Evolutionary conservation across 2,329 filamentous ascomycete genomes (phyloP).

Genomic region (Hortaea sp.): DNA sequence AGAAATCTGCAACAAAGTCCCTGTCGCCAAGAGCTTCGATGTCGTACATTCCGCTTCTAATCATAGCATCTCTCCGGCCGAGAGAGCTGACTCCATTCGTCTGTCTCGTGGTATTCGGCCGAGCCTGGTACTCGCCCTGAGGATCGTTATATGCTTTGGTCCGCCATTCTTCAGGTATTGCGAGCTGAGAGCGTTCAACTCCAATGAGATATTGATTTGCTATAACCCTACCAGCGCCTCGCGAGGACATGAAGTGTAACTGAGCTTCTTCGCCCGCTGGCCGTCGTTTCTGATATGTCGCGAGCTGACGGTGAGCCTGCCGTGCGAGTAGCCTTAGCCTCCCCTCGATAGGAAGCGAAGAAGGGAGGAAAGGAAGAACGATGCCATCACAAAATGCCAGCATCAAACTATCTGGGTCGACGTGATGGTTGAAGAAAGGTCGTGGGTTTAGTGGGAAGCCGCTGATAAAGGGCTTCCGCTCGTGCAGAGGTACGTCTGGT

Average conservation of each 20-base stretch:
- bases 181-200: slow-evolving; percentile 29
- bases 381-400: slow-evolving; percentile 39
- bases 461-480: slow-evolving; percentile 32
- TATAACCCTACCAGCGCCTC: slow-evolving; percentile 31
- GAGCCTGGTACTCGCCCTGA: slow-evolving; percentile 29
- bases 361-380: slow-evolving; percentile 33
- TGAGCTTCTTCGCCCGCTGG: slow-evolving; percentile 9
- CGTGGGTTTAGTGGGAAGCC: slow-evolving; percentile 40
- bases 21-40: slow-evolving; percentile 10
- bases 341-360: slow-evolving; percentile 24
- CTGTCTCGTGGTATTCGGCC: slow-evolving; percentile 23
- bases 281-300: slow-evolving; percentile 33
- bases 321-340: slow-evolving; percentile 31
- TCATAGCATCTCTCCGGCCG: slow-evolving; percentile 27
- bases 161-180: slow-evolving; percentile 23
- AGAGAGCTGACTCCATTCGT: slow-evolving; percentile 38
- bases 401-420: slow-evolving; percentile 36
- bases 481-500: slow-evolving; percentile 17
- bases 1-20: slow-evolving; percentile 31
- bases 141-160: slow-evolving; percentile 19
- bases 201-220: slow-evolving; percentile 34
- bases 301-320: slow-evolving; percentile 33
- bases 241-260: slow-evolving; percentile 23
- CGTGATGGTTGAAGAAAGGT: slow-evolving; percentile 28
- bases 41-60: slow-evolving; percentile 20